These are phyloP conservation scores for Phylloporus rhodoxanthus DNA, from an alignment of 768 basidiomycete genomes.

Conservation along the genomic window DNA sequence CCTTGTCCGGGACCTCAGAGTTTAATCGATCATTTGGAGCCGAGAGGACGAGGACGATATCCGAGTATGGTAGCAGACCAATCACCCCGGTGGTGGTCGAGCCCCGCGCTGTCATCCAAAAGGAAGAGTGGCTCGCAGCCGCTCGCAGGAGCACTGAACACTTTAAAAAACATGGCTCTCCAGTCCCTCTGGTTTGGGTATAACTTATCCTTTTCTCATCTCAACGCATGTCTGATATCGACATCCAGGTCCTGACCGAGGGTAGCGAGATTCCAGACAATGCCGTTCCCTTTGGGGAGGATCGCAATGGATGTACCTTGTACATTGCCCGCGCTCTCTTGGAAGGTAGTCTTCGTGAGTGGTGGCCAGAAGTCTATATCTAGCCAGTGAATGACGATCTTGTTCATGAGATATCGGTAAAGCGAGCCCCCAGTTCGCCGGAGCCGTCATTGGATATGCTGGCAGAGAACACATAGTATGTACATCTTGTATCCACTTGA, in stretches of 20 bases:
- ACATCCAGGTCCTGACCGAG: conserved; percentile 25
- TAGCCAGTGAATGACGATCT: background rate
- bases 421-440: conserved; percentile 27
- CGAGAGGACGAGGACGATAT: conserved; percentile 15
- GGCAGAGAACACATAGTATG: conserved; percentile 32
- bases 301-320: conserved; percentile 23
- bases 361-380: background rate
- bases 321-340: conserved; percentile 30
- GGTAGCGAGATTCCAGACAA: conserved; percentile 30
- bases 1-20: conserved; percentile 14
- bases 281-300: conserved; percentile 31
- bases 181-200: conserved; percentile 31
- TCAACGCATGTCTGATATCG: background rate
- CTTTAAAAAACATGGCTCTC: conserved; percentile 25
- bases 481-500: background rate
- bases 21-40: background rate
- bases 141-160: conserved; percentile 28
- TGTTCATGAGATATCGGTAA: conserved; percentile 30
- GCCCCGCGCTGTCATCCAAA: conserved; percentile 15
- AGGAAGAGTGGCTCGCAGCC: conserved; percentile 25
- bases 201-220: background rate
- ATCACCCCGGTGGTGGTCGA: conserved; percentile 12
- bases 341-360: conserved; percentile 29
- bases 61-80: conserved; percentile 16
- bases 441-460: conserved; percentile 30